Base-by-base conservation (phyloP, 345 rosid species). In the Viola odorata region DNA sequence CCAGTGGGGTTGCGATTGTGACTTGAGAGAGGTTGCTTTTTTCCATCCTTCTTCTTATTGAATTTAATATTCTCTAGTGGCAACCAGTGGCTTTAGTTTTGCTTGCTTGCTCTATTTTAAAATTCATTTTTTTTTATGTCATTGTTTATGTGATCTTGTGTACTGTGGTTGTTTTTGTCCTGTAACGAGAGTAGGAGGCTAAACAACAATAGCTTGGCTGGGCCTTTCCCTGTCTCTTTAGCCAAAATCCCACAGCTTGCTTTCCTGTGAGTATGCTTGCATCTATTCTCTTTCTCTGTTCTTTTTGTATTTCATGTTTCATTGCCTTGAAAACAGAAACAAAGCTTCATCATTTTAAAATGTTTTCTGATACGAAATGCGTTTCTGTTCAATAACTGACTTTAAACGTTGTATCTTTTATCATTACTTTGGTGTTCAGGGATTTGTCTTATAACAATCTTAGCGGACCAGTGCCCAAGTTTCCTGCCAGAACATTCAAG, bases 361-460 rank as follows among this genome's bases (percentile, higher is more conserved):
- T 23, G 37, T 50, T 51, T 59, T 57, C 61, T 63, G 55, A 38
- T 61, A 49, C 36, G 7, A 36, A 52, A 37, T 4, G 49, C 14
- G 6, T 41, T 14, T 40, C 61, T 45, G 15, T 62, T 69, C 57
- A 50, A 51, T 11, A 6, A 50, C 40, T 64, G 51, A 23, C 62
- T 61, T 41, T 53, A 58, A 50, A 32, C 37, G 41, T 50, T 41
- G 14, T 53, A 59, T 50, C 66, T 69, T 41, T 66, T 36, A 38
- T 52, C 16, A 60, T 55, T 41, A 13, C 62, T 58, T 11, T 62
- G 68, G 40, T 65, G 65, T 61, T 77, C 84, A 91, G 96, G 78
- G 98, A 91, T 80, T 78, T 91, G 76, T 91, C 96, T 67, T 91
- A 77, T 57, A 91, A 91, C 85, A 91, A 91, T 75, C 89, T 91